Base-by-base conservation (phyloP, 1,284 basidiomycete genomes). In the Ganoderma multipileum region DNA sequence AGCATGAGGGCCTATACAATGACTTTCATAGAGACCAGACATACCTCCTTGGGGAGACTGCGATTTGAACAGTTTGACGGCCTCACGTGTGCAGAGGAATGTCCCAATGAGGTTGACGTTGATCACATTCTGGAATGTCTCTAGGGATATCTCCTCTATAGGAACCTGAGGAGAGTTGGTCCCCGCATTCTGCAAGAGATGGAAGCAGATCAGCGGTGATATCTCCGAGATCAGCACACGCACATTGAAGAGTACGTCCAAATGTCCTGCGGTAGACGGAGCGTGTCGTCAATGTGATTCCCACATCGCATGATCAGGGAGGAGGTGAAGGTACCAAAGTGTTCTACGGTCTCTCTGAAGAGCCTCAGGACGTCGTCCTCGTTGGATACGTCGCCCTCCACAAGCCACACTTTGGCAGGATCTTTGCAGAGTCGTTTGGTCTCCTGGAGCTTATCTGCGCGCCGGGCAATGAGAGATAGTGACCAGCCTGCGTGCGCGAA, bases 241-340 rank as follows among this genome's bases (percentile, higher is more conserved):
- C 74, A 91, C 93, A 77, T 95, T 95, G 82, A 95, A 95, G 20
- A 93, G 75, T n/a, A 95, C 74, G 76, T 95, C 93, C 28, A 95
- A 76, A 2, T 90, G 84, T 7, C 90, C 91, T 92, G 70, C n/a
- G 67, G 33, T 36, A 54, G 36, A 26, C 63, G 4, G 38, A 23
- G 14, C 7, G 55, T 20, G 30, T 60, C 23, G 39, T 60, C 58
- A 60, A 38, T n/a, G 39, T 28, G 20, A 38, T 42, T 28, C 14
- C 33, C 57, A n/a, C 61, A 38, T 23, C 11, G 38, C 14, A 38
- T 6, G 16, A 33, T 38, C 18, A 65, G 7, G 30, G 18, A 55
- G 7, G 12, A 83, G 47, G 2, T 50, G 12, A 12, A 47, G n/a
- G 59, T 74, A 87, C 91, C 92, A 75, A 91, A 94, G 67, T 83